These are phyloP conservation scores for Candida albicans DNA, from an alignment of 1,139 yeast species.

Conservation along the genomic window DNA sequence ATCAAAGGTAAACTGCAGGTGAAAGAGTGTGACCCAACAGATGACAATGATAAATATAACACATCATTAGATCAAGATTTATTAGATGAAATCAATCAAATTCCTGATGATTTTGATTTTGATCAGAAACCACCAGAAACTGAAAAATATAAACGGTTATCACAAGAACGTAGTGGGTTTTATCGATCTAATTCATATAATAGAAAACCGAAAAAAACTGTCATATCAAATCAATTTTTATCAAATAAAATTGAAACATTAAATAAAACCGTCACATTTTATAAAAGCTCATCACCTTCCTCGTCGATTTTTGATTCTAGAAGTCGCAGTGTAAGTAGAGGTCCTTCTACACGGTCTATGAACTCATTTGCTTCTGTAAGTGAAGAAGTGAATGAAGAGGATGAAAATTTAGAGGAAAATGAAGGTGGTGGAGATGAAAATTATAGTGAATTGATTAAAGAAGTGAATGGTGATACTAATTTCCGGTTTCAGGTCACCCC, in stretches of 20 bases:
- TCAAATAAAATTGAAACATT: constrained; percentile 51
- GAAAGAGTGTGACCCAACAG: constrained; percentile 10
- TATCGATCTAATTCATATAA: constrained; percentile 38
- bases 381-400: constrained; percentile 23
- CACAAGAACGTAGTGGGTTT: constrained; percentile 13
- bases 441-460: constrained; percentile 2
- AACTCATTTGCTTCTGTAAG: constrained; percentile 27
- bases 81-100: constrained; percentile 54
- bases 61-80: constrained; percentile 35
- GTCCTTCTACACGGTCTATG: constrained; percentile 28
- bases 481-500: constrained; percentile 1
- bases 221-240: constrained; percentile 22
- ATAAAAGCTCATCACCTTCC: constrained; percentile 21
- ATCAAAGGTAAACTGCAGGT: constrained; percentile 2
- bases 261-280: constrained; percentile 59
- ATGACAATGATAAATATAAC: constrained; percentile 11
- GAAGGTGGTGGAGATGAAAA: constrained; percentile 4
- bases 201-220: constrained; percentile 35
- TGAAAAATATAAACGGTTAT: constrained; percentile 9
- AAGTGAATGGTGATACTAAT: neutral
- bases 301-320: constrained; percentile 8
- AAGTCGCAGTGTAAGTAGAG: constrained; percentile 24
- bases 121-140: constrained; percentile 25
- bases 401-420: constrained; percentile 7
- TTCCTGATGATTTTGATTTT: constrained; percentile 63